Evolutionary conservation across 2,329 filamentous ascomycete species (phyloP).

Genomic region (Venturia asperata): DNA sequence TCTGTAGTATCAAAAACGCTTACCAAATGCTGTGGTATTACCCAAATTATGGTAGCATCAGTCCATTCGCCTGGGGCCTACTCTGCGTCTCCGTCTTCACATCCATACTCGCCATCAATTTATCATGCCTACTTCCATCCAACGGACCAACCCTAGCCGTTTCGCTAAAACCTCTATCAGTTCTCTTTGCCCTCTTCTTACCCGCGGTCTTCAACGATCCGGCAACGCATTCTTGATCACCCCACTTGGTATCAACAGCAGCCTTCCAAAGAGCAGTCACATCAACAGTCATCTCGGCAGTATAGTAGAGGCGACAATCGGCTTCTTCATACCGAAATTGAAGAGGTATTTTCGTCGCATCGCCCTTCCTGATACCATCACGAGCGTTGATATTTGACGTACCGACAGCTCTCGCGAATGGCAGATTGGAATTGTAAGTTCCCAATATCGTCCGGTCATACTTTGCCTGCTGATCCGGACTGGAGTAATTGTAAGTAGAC

Average conservation of each 20-base stretch:
- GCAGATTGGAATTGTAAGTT: constrained; percentile 27
- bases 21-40: background rate
- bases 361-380: constrained; percentile 30
- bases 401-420: constrained; percentile 26
- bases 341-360: constrained; percentile 29
- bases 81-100: constrained; percentile 1
- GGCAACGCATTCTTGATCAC: constrained; percentile 29
- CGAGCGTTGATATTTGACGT: constrained; percentile 29
- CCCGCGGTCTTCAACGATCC: background rate
- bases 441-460: constrained; percentile 27
- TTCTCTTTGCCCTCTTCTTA: background rate
- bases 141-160: background rate
- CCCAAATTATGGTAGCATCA: constrained; percentile 11
- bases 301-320: constrained; percentile 36
- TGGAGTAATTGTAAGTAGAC: constrained; percentile 17
- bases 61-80: background rate
- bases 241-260: constrained; percentile 33
- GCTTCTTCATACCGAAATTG: constrained; percentile 37
- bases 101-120: constrained; percentile 3
- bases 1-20: background rate
- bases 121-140: background rate
- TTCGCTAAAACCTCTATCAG: background rate
- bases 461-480: constrained; percentile 21
- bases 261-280: constrained; percentile 33
- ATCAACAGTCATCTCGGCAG: constrained; percentile 36